phyloP scores from a whole-genome alignment of 495 filamentous ascomycete genomes.

The Penicillium turbatum region DNA sequence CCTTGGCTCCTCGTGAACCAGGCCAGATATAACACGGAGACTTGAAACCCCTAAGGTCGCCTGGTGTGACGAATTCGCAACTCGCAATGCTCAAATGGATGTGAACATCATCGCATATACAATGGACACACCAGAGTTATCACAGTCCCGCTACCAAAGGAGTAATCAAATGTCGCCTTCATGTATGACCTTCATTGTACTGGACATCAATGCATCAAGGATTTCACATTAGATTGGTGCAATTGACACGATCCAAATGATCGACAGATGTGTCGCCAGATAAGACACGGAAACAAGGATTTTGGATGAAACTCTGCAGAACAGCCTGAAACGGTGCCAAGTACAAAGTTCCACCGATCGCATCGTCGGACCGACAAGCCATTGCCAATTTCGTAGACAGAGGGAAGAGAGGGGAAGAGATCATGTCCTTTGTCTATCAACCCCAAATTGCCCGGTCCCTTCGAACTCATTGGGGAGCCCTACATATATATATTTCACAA shows the following conservation, averaged over 20 bases:
- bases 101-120: not conserved
- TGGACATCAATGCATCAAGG: not conserved
- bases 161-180: not conserved
- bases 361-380: not conserved
- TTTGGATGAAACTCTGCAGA: conserved; percentile 3
- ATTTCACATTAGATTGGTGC: not conserved
- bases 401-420: not conserved
- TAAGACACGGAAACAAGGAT: not conserved
- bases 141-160: not conserved
- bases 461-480: not conserved
- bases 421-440: no score
- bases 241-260: not conserved
- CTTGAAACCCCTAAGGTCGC: not conserved
- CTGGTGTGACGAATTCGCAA: not conserved
- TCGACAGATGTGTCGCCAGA: not conserved
- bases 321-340: conserved; percentile 5
- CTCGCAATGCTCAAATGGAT: no score
- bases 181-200: not conserved
- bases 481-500: not conserved
- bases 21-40: conserved; percentile 1
- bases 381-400: not conserved
- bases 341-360: not conserved
- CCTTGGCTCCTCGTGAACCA: not conserved
- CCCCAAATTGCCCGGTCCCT: not conserved
- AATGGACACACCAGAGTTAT: no score